A percentile compares a stretch with the other conserved stretches of the same genome.
These are phyloP conservation scores for Allium sativum DNA, from an alignment of 106 monocot genomes.

Conservation along the genomic window DNA sequence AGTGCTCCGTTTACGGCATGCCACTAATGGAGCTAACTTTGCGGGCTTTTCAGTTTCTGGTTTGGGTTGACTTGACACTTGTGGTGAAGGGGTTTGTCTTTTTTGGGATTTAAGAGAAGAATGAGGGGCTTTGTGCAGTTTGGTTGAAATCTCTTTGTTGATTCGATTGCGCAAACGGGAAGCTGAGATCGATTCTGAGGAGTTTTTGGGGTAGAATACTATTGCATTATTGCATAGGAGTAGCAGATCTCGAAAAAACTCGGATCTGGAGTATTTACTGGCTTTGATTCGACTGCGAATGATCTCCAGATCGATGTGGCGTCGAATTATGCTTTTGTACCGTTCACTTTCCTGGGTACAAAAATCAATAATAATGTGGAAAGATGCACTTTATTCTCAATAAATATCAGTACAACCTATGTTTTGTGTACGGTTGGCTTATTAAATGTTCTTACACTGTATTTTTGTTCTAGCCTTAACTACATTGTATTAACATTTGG, in stretches of 20 bases:
- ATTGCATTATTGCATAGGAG: conserved; percentile 74
- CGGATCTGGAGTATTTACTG: conserved; percentile 18
- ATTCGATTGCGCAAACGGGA: conserved; percentile 31
- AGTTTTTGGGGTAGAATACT: conserved; percentile 59
- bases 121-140: conserved; percentile 6
- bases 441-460: too few relatives aligned
- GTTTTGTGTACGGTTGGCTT: too few relatives aligned
- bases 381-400: too few relatives aligned
- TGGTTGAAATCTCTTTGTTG: conserved; percentile 15
- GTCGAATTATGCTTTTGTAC: conserved; percentile 45
- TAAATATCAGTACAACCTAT: too few relatives aligned
- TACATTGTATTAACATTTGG: too few relatives aligned
- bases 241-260: conserved; percentile 67
- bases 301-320: conserved; percentile 74
- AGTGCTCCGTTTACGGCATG: conserved; percentile 17
- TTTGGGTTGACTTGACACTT: background rate
- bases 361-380: too few relatives aligned
- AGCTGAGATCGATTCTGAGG: conserved; percentile 42
- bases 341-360: conserved; percentile 27
- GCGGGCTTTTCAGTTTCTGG: background rate
- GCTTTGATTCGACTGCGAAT: conserved; percentile 30
- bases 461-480: too few relatives aligned
- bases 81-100: background rate
- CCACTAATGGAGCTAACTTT: conserved; percentile 7
- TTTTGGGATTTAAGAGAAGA: background rate